Evolutionary conservation across 164 flowering plant genomes (phyloP).

Genomic region (Vitis amurensis): DNA sequence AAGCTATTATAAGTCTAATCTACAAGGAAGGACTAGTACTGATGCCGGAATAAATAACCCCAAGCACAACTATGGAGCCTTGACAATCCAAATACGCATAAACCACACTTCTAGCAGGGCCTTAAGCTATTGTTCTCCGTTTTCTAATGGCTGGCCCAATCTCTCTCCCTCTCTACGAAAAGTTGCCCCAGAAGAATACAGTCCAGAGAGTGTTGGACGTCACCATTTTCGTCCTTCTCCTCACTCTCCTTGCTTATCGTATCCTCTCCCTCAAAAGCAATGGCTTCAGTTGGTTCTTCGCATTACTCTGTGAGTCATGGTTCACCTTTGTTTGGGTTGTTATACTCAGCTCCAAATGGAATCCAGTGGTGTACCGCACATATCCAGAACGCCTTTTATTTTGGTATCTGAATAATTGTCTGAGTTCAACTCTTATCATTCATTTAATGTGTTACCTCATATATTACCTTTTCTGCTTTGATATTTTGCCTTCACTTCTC

Average conservation of each 20-base stretch:
- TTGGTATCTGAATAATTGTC: slow-evolving; percentile 14
- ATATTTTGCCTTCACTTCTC: too few relatives aligned
- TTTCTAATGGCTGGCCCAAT: slow-evolving; percentile 19
- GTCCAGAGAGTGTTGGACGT: slow-evolving; percentile 18
- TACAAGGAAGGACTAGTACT: too few relatives aligned
- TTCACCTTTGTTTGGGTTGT: slow-evolving; percentile 25
- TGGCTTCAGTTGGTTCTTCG: slow-evolving; percentile 14
- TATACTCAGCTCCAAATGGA: slow-evolving; percentile 32
- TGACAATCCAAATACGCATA: too few relatives aligned
- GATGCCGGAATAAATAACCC: too few relatives aligned
- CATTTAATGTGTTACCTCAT: too few relatives aligned
- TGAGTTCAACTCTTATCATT: too few relatives aligned
- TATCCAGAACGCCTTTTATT: slow-evolving; percentile 34
- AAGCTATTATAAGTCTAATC: too few relatives aligned
- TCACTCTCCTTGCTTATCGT: slow-evolving; percentile 40
- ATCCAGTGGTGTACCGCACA: slow-evolving; percentile 21
- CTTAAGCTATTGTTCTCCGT: too few relatives aligned
- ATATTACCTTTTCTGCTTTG: too few relatives aligned
- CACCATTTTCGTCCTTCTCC: slow-evolving; percentile 29
- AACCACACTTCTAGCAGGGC: too few relatives aligned
- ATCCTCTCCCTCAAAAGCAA: slow-evolving; percentile 11
- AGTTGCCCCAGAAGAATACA: slow-evolving; percentile 19
- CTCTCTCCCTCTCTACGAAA: slow-evolving; percentile 24
- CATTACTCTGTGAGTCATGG: too few relatives aligned
- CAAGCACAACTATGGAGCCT: too few relatives aligned